A percentile compares a stretch with the other conserved stretches of the same genome.
Conservation (phyloP, 2,329 filamentous ascomycete genomes). For the Akanthomyces lecanii region DNA sequence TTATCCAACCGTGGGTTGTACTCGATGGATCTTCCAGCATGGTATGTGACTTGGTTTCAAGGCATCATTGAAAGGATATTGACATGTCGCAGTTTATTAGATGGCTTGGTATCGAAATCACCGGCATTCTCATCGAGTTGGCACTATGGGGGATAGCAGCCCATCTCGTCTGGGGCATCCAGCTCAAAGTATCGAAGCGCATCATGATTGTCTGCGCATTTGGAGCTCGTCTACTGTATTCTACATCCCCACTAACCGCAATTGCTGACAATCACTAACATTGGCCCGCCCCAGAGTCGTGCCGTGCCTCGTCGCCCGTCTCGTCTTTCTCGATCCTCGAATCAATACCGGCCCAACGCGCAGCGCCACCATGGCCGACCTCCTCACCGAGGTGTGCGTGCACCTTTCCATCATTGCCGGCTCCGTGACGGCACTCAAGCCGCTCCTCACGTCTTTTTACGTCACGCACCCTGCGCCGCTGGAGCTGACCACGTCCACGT, state of each 20-base stretch:
- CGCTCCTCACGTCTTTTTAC: slow-evolving; percentile 6
- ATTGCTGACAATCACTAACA: not conserved
- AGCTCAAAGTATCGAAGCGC: not conserved
- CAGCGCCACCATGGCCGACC: slow-evolving; percentile 2
- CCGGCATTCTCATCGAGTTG: slow-evolving; percentile 5
- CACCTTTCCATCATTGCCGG: slow-evolving; percentile 9
- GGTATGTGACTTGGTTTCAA: not conserved
- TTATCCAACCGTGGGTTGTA: not conserved
- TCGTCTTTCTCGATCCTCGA: slow-evolving; percentile 2
- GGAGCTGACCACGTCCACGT: not conserved
- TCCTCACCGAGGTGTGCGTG: slow-evolving; percentile 10
- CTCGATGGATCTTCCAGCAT: not conserved
- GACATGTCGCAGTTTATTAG: not conserved
- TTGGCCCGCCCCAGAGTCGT: not conserved
- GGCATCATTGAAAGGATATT: not conserved
- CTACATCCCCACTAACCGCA: too few species aligned
- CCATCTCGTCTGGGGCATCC: slow-evolving; percentile 12
- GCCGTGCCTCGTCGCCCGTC: slow-evolving; percentile 1
- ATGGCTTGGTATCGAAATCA: not conserved
- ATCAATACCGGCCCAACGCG: not conserved
- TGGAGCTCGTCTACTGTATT: slow-evolving; percentile 3
- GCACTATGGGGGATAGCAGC: not conserved
- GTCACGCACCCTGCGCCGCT: not conserved
- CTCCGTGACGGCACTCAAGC: slow-evolving; percentile 10
- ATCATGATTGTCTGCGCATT: slow-evolving; percentile 3